Conservation (phyloP, 192 early-diverging fungal species). For the Mortierella claussenii region DNA sequence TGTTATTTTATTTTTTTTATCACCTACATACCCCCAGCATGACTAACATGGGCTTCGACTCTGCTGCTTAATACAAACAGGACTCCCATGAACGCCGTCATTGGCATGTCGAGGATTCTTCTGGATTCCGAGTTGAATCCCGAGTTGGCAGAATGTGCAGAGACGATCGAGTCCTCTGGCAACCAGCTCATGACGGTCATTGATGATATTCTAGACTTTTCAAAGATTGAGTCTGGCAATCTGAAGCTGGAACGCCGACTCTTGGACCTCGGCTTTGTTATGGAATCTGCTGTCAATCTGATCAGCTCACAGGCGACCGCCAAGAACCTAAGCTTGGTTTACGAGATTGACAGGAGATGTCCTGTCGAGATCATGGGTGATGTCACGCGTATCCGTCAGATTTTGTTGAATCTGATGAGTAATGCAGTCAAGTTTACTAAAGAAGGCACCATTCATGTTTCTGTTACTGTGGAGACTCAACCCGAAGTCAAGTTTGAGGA, state of each 20-base stretch:
- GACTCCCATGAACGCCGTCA: slow-evolving; percentile 83
- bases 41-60: slow-evolving; percentile 4
- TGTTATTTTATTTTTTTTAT: slow-evolving; percentile 4
- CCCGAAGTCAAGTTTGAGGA: slow-evolving; percentile 27
- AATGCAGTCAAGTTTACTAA: slow-evolving; percentile 68
- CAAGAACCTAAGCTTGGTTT: slow-evolving; percentile 68
- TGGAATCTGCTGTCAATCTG: slow-evolving; percentile 72
- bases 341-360: slow-evolving; percentile 62
- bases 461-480: slow-evolving; percentile 31
- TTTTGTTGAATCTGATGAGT: slow-evolving; percentile 62
- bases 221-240: slow-evolving; percentile 83
- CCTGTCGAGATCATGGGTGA: slow-evolving; percentile 59
- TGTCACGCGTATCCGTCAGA: slow-evolving; percentile 63
- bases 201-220: slow-evolving; percentile 72
- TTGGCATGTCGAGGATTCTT: slow-evolving; percentile 73
- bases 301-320: slow-evolving; percentile 68
- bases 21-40: no score
- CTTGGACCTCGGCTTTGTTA: slow-evolving; percentile 65
- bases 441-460: slow-evolving; percentile 50
- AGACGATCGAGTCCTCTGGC: slow-evolving; percentile 58
- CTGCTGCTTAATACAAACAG: slow-evolving; percentile 51
- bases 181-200: slow-evolving; percentile 59
- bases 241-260: slow-evolving; percentile 73
- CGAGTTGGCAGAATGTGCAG: slow-evolving; percentile 70
- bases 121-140: slow-evolving; percentile 77